These are phyloP conservation scores for Eragrostis tef DNA, from an alignment of 202 grass and related monocot species.

Conservation along the genomic window DNA sequence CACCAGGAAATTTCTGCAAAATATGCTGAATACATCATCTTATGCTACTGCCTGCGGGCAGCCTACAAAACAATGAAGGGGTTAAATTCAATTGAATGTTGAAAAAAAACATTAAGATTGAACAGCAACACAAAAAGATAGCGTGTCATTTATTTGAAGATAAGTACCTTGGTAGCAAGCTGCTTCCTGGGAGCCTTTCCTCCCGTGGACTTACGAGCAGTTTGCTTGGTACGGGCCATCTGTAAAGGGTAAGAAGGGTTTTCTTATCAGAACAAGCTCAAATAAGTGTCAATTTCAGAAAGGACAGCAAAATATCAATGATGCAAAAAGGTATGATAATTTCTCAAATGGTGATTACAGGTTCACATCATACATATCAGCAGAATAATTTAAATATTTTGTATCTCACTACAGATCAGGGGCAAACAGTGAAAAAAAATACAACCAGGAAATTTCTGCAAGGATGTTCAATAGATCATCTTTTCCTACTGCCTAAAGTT, in stretches of 20 bases:
- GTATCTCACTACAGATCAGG: neutral
- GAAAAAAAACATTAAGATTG: neutral
- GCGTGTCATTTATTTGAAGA: neutral
- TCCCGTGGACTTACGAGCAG: slow-evolving; percentile 64
- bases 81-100: neutral
- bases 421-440: neutral
- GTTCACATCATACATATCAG: neutral
- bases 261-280: neutral
- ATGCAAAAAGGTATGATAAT: neutral
- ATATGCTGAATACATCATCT: no score
- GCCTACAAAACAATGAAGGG: slow-evolving; percentile 24
- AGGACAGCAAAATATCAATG: neutral
- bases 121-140: neutral
- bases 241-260: neutral
- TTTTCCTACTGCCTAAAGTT: no score
- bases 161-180: slow-evolving; percentile 66
- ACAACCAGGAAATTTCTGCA: neutral
- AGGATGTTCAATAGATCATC: neutral
- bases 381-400: neutral
- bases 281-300: neutral
- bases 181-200: slow-evolving; percentile 77
- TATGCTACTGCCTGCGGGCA: no score
- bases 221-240: slow-evolving; percentile 81
- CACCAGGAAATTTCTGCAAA: no score
- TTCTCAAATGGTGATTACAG: neutral